phyloP scores from a whole-genome alignment of 768 basidiomycete species.

The Termitomyces titanicus region DNA sequence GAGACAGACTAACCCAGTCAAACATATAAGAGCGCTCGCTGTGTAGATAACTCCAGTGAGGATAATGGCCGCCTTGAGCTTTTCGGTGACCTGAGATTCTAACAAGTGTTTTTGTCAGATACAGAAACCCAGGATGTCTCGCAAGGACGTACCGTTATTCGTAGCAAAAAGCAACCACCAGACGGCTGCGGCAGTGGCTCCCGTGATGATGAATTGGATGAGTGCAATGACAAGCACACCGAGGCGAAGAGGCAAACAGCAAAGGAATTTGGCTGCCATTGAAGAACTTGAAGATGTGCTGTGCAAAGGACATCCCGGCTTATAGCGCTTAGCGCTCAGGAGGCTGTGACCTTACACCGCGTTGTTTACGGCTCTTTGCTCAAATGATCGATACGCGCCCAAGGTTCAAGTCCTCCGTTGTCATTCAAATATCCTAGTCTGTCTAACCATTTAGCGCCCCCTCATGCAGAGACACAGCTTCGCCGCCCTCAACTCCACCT shows the following conservation, averaged over 20 bases:
- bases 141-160: neutral
- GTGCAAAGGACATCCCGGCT: too few relatives aligned
- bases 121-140: neutral
- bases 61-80: neutral
- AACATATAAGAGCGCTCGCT: neutral
- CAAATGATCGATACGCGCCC: slow-evolving; percentile 14
- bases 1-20: neutral
- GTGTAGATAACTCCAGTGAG: neutral
- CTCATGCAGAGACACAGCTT: slow-evolving; percentile 74
- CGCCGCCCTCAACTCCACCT: slow-evolving; percentile 80
- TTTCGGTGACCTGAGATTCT: neutral
- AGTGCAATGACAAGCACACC: neutral
- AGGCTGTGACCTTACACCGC: slow-evolving; percentile 7
- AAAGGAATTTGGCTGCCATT: slow-evolving; percentile 32
- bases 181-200: slow-evolving; percentile 24
- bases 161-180: neutral
- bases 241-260: slow-evolving; percentile 3
- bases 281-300: too few relatives aligned
- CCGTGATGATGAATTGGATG: slow-evolving; percentile 34
- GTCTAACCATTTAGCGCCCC: slow-evolving; percentile 3
- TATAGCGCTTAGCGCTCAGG: neutral
- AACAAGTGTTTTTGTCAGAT: neutral
- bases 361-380: slow-evolving; percentile 15
- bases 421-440: slow-evolving; percentile 1
- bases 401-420: neutral